Base-by-base conservation (phyloP, 768 basidiomycete species). In the Coprinopsis cinerea region DNA sequence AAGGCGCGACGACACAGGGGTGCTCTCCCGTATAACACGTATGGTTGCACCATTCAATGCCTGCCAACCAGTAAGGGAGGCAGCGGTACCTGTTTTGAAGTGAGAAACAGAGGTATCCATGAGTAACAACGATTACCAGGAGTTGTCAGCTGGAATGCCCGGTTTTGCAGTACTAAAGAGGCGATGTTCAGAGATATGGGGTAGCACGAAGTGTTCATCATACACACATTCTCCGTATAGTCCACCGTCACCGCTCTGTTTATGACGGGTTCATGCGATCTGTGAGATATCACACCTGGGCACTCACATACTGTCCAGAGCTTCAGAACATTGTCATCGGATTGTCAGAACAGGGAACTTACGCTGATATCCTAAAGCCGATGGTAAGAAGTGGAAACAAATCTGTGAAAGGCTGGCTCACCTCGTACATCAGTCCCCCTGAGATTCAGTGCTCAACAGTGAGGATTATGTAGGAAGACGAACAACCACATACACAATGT, bases 171-270 rank as follows among this genome's bases (percentile, higher is more conserved):
- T n/a, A 84, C 81, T 82, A 5, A 15, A 30, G 22, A 24, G 24
- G 10, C 15, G 34, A 4, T 22, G 22, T 27, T 18, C n/a, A 7
- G 1, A 42, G 10, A 30, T 11, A 35, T 11, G 43, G 9, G 20
- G 22, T 26, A 18, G 20, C 6, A n/a, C 14, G 9, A 32, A 22
- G 14, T 41, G n/a, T 15, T 1, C 17, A 15, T n/a, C n/a, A 4
- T 22, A 61, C 69, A 43, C 44, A 80, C 81, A 59, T 62, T 84
- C 83, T 2, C 72, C 82, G 44, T 85, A 84, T n/a, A 85, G 60
- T 1, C 83, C 82, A 27, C 83, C 82, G 52, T 85, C 83, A 17
- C 81, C 81, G 52, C 82, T 82, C 81, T 84, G 47, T 23, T 14
- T 20, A 18, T 32, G 18, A 14, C 15, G 4, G 44, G 15, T 4